Evolutionary conservation across 2,329 filamentous ascomycete genomes (phyloP).

Genomic region (Lachnellula arida): DNA sequence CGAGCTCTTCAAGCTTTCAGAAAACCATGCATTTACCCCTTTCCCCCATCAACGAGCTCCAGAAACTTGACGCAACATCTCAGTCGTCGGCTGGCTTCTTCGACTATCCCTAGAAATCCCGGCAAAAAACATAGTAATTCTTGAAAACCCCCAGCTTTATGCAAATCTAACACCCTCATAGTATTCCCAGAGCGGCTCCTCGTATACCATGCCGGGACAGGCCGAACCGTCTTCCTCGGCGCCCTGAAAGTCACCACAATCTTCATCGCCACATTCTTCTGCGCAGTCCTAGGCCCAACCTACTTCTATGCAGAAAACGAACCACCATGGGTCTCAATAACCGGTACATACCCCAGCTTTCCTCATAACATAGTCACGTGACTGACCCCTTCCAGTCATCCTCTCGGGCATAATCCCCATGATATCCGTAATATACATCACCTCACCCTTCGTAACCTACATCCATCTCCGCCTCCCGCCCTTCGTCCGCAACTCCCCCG

Average conservation of each 20-base stretch:
- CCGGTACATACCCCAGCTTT: constrained; percentile 16
- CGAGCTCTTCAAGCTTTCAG: not conserved
- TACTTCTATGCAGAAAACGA: constrained; percentile 24
- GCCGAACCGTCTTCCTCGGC: constrained; percentile 62
- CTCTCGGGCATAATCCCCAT: constrained; percentile 61
- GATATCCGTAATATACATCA: constrained; percentile 57
- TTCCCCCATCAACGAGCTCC: not conserved
- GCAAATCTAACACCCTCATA: constrained; percentile 21
- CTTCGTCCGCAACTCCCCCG: constrained; percentile 57
- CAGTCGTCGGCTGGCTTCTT: not conserved
- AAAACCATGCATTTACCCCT: not conserved
- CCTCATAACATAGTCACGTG: not conserved
- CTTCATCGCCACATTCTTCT: constrained; percentile 63
- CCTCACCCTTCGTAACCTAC: constrained; percentile 67
- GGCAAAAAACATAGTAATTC: not conserved
- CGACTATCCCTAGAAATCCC: not conserved
- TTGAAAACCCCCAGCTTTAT: not conserved
- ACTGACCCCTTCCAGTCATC: constrained; percentile 40
- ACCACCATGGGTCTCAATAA: constrained; percentile 25
- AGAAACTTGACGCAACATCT: not conserved
- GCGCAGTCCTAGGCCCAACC: constrained; percentile 52
- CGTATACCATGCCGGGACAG: constrained; percentile 71
- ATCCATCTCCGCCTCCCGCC: constrained; percentile 65
- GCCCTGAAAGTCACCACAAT: constrained; percentile 68
- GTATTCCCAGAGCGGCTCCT: constrained; percentile 56